Percentiles rank a stretch among this genome's conserved stretches.
phyloP scores from a whole-genome alignment of 345 rosid genomes.

The Ceriops zippeliana region DNA sequence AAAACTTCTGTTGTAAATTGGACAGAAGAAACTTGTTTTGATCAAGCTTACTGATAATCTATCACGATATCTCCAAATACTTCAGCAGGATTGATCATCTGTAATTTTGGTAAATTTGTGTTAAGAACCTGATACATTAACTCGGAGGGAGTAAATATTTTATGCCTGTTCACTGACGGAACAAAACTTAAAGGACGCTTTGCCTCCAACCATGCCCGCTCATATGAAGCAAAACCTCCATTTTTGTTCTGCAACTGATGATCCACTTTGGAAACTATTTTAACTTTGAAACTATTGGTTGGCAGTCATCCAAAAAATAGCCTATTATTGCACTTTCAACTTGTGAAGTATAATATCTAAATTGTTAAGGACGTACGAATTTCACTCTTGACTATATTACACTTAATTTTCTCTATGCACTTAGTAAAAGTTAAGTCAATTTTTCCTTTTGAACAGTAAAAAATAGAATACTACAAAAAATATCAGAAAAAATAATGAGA shows the following conservation, averaged over 20 bases:
- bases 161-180: not conserved
- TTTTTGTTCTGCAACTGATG: not conserved
- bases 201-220: conserved; percentile 70
- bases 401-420: no score
- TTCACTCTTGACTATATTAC: no score
- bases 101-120: not conserved
- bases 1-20: not conserved
- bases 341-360: no score
- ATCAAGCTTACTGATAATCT: conserved; percentile 56
- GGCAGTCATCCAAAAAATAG: no score
- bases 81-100: conserved; percentile 72
- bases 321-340: no score
- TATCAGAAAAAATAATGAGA: no score
- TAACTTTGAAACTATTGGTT: no score
- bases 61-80: conserved; percentile 62
- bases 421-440: no score
- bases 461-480: no score
- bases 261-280: no score
- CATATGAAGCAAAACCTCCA: conserved; percentile 81
- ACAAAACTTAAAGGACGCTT: not conserved
- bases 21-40: not conserved
- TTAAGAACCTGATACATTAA: not conserved
- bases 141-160: not conserved
- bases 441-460: no score
- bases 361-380: no score